These are phyloP conservation scores for Maudiozyma saulgeensis DNA, from an alignment of 805 yeast species.

Conservation along the genomic window DNA sequence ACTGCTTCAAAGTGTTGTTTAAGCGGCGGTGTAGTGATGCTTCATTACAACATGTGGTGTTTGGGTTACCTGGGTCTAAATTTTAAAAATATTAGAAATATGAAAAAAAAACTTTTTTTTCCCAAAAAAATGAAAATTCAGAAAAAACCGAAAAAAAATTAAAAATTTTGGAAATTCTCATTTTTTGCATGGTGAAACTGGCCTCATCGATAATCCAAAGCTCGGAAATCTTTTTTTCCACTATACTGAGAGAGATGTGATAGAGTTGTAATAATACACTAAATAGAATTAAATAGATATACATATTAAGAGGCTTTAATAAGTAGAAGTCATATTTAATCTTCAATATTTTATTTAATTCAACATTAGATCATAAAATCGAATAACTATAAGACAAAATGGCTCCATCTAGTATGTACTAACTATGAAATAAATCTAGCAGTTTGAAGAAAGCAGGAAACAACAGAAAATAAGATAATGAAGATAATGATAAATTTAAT, in stretches of 20 bases:
- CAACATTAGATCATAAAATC: neutral
- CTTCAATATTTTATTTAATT: neutral
- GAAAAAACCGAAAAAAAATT: neutral
- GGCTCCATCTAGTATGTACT: constrained; percentile 41
- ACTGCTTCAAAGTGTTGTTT: neutral
- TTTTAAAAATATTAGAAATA: too few relatives aligned
- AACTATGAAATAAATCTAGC: neutral
- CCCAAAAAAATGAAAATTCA: neutral
- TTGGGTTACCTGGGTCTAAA: neutral
- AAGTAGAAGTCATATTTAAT: neutral
- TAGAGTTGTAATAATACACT: neutral
- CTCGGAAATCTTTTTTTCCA: neutral
- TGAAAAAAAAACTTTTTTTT: neutral
- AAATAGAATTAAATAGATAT: too few relatives aligned
- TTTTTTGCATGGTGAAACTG: too few relatives aligned
- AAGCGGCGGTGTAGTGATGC: neutral
- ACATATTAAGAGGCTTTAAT: neutral
- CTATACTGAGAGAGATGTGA: neutral
- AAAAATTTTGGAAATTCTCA: neutral
- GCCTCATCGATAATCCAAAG: too few relatives aligned
- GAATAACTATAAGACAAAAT: constrained; percentile 25
- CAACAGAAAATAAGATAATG: neutral
- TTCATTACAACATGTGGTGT: neutral
- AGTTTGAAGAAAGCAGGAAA: neutral
- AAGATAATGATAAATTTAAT: neutral